These are phyloP conservation scores for Quercus rubra DNA, from an alignment of 306 rosid genomes.

Conservation along the genomic window DNA sequence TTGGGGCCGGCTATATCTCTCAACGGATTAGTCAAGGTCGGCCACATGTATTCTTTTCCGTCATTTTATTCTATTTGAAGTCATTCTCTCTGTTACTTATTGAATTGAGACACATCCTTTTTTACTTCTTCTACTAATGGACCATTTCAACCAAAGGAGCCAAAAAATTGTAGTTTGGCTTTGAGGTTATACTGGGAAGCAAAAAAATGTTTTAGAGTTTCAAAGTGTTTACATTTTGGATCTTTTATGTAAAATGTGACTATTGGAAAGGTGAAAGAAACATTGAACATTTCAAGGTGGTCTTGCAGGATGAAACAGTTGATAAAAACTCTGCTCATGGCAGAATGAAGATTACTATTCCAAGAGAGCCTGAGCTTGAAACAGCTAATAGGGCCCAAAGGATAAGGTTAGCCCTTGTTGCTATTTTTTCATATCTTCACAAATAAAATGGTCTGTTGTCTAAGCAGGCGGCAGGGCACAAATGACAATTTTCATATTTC, in stretches of 20 bases:
- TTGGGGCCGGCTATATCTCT: too few species aligned
- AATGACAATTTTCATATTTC: constrained; percentile 23
- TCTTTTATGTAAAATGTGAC: neutral
- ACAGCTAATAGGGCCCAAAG: constrained; percentile 78
- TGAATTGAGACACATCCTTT: too few species aligned
- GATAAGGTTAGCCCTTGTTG: constrained; percentile 57
- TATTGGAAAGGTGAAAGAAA: neutral
- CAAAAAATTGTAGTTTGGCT: neutral
- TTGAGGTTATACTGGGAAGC: neutral
- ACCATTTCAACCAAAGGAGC: neutral
- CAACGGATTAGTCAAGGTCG: too few species aligned
- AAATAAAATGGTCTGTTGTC: constrained; percentile 3
- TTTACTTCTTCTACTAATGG: too few species aligned
- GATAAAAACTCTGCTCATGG: constrained; percentile 48
- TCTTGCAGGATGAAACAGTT: constrained; percentile 57
- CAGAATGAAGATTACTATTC: constrained; percentile 73
- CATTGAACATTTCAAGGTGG: neutral
- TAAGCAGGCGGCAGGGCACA: constrained; percentile 2
- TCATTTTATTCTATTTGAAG: too few species aligned
- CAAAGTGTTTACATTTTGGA: neutral
- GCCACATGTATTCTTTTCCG: too few species aligned
- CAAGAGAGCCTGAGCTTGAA: constrained; percentile 85
- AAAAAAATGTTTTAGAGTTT: neutral
- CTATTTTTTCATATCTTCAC: constrained; percentile 13
- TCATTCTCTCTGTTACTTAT: too few species aligned